Evolutionary conservation across 176 grass and related monocot species (phyloP).

Genomic region (Ensete glaucum): DNA sequence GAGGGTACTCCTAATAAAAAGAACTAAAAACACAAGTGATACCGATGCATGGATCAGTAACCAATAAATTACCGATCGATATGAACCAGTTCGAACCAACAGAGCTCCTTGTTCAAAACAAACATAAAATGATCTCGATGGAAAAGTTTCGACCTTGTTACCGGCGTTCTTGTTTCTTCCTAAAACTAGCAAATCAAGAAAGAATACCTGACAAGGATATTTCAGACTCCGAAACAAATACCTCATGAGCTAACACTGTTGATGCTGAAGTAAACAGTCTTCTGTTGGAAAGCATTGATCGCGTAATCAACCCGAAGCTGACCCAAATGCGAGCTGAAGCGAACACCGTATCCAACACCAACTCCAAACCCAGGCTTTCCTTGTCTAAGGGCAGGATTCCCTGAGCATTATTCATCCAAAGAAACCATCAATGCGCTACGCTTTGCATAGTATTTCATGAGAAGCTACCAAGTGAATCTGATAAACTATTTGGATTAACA

Average conservation of each 20-base stretch:
- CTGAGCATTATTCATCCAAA: slow-evolving; percentile 28
- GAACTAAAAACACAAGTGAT: no score
- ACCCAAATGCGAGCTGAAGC: slow-evolving; percentile 69
- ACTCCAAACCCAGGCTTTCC: slow-evolving; percentile 81
- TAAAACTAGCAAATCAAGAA: no score
- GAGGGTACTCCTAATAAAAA: no score
- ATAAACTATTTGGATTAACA: not conserved
- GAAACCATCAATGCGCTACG: not conserved
- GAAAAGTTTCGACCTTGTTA: no score
- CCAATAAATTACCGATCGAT: no score
- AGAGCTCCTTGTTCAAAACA: no score
- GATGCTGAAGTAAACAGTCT: slow-evolving; percentile 88
- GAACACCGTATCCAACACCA: slow-evolving; percentile 77
- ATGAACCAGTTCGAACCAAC: no score
- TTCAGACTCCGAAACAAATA: no score
- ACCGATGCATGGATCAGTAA: no score
- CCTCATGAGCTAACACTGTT: slow-evolving; percentile 44
- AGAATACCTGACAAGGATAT: no score
- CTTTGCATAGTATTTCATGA: not conserved
- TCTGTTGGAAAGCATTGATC: slow-evolving; percentile 71
- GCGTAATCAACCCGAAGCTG: slow-evolving; percentile 71
- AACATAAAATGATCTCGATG: no score
- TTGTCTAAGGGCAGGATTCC: slow-evolving; percentile 74
- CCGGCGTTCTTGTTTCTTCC: no score
- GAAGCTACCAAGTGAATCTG: not conserved